These are phyloP conservation scores for Zygoascus meyerae DNA, from an alignment of 1,139 yeast genomes.

Conservation along the genomic window DNA sequence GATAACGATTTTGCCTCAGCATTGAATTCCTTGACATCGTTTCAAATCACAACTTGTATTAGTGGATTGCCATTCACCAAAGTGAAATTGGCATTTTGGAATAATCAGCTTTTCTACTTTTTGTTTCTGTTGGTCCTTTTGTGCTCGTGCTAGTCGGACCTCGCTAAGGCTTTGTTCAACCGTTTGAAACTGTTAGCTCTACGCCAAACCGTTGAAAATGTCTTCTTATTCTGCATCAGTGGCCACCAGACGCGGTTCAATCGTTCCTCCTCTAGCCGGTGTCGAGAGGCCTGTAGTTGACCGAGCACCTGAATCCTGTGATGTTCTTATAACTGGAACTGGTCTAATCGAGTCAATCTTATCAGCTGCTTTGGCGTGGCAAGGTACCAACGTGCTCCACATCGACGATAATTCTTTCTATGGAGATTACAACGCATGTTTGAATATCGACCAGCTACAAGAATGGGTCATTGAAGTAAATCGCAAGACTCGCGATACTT, in stretches of 20 bases:
- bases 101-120: too few relatives aligned
- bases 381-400: slow-evolving; percentile 85
- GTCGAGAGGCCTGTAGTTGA: slow-evolving; percentile 55
- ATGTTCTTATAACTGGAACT: slow-evolving; percentile 86
- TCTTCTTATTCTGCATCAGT: slow-evolving; percentile 37
- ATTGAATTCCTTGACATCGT: too few relatives aligned
- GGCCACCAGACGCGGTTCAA: slow-evolving; percentile 54
- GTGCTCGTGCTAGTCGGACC: too few relatives aligned
- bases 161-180: too few relatives aligned
- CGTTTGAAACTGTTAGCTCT: neutral
- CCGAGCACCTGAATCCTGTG: slow-evolving; percentile 44
- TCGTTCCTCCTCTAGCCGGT: slow-evolving; percentile 78
- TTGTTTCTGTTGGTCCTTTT: too few relatives aligned
- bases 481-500: slow-evolving; percentile 15
- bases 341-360: slow-evolving; percentile 83
- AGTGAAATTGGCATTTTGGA: too few relatives aligned
- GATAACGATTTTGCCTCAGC: too few relatives aligned
- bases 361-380: slow-evolving; percentile 96
- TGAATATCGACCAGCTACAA: slow-evolving; percentile 78
- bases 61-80: too few relatives aligned
- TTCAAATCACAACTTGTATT: too few relatives aligned
- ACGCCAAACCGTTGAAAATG: slow-evolving; percentile 21
- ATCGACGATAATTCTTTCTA: slow-evolving; percentile 77
- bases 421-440: slow-evolving; percentile 82
- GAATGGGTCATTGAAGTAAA: slow-evolving; percentile 69